Conservation (phyloP, 495 filamentous ascomycete genomes). For the Penicillium ochrochloron region DNA sequence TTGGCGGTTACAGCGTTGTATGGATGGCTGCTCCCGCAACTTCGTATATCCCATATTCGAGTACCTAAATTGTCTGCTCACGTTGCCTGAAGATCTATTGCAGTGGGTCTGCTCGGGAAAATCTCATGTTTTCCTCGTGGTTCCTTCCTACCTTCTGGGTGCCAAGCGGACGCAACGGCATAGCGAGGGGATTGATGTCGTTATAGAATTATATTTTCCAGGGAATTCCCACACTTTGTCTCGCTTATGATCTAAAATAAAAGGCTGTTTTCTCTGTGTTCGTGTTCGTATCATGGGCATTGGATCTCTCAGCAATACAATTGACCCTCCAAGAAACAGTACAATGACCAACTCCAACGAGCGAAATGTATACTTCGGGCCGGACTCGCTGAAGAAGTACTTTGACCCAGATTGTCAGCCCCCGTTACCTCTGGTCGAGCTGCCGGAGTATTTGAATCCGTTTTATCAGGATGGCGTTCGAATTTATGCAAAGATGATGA, state of each 20-base stretch:
- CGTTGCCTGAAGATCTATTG: not conserved
- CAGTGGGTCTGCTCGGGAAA: not conserved
- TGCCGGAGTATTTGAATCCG: conserved; percentile 61
- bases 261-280: not conserved
- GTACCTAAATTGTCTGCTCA: not conserved
- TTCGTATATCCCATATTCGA: too few species aligned
- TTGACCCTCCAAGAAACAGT: not conserved
- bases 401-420: conserved; percentile 61
- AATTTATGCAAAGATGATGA: conserved; percentile 69
- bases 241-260: not conserved
- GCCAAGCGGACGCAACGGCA: conserved; percentile 24
- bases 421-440: conserved; percentile 62
- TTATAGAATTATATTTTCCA: conserved; percentile 19
- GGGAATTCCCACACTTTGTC: not conserved
- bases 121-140: not conserved
- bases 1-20: conserved; percentile 27
- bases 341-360: conserved; percentile 48
- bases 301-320: conserved; percentile 11
- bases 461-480: conserved; percentile 60
- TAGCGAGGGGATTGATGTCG: conserved; percentile 2
- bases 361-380: conserved; percentile 60
- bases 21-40: conserved; percentile 6
- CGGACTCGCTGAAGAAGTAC: conserved; percentile 57
- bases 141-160: conserved; percentile 16
- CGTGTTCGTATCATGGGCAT: not conserved